Base-by-base conservation (phyloP, 2,329 filamentous ascomycete genomes). In the Xenoacremonium recifei region DNA sequence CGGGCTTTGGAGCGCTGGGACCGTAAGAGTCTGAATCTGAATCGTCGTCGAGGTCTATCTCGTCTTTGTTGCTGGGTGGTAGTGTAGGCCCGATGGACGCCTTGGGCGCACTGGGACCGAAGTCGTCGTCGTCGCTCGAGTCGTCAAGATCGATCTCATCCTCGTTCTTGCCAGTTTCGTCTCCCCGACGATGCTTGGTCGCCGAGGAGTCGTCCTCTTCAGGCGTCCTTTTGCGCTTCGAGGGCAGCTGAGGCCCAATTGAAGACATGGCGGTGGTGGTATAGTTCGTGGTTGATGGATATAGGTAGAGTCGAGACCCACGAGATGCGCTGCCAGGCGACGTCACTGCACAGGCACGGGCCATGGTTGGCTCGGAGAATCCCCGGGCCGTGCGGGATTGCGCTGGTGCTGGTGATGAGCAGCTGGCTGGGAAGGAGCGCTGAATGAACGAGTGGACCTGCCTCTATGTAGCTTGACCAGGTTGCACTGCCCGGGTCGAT, bases 181-280 rank as follows among this genome's bases (percentile, higher is more conserved):
- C 52, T 45, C 55, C 62, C 4, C 62, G 60, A 12, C 45, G 50
- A 55, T 65, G 51, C 54, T 82, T 82, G 39, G 64, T 50, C 4
- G 71, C 70, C 27, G 70, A 73, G 5, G 52, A 45, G 11, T 35
- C 23, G 20, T 59, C 58, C 11, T 63, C 55, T 21, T 61, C 59
- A 38, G 69, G 54, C 4, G 70, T 74, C 56, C 78, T 78, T 57
- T 83, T 84, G 56, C 81, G 75, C 62, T 84, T 84, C 4, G 85
- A 75, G 11, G 87, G 86, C 18, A 90, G 64, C 46, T 82, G 73
- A 12, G 87, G 86, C 5, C 86, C 85, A 58, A 88, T 82, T 23
- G 79, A 81, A 37, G 82, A 70, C 84, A 88, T 88, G 18, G 29
- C 55, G 70, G 18, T 20, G 6, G 15, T 16, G 9, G 6, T 16